These are phyloP conservation scores for Leishmania major DNA, from an alignment of 208 protist species.

Conservation along the genomic window DNA sequence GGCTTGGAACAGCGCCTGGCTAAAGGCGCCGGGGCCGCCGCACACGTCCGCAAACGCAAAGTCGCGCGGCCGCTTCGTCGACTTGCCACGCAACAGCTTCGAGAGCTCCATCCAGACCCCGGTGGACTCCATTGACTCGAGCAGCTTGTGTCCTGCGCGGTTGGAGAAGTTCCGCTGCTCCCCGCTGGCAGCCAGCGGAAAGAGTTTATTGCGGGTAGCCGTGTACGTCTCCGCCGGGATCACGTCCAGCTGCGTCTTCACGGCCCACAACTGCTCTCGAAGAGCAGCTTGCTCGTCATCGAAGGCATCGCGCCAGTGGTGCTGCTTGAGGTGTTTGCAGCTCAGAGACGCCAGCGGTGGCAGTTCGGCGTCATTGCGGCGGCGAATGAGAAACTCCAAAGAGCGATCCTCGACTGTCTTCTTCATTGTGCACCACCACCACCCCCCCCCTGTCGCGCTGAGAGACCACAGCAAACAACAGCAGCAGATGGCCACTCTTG, in stretches of 20 bases:
- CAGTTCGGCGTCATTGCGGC: slow-evolving; percentile 19
- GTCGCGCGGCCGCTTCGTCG: slow-evolving; percentile 12
- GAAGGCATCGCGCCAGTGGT: slow-evolving; percentile 79
- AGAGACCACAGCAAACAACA: not conserved
- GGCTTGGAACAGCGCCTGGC: slow-evolving; percentile 70
- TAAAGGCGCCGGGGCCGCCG: slow-evolving; percentile 90
- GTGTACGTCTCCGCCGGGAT: slow-evolving; percentile 49
- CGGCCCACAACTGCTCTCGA: slow-evolving; percentile 49
- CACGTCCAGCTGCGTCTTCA: slow-evolving; percentile 69
- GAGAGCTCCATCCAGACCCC: slow-evolving; percentile 66
- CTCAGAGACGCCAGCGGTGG: slow-evolving; percentile 46
- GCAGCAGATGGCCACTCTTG: not conserved
- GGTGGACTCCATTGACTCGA: slow-evolving; percentile 81
- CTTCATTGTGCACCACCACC: not conserved
- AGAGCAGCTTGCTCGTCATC: slow-evolving; percentile 57
- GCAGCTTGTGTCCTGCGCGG: slow-evolving; percentile 91
- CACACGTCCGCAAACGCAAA: slow-evolving; percentile 89
- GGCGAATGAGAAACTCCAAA: slow-evolving; percentile 68
- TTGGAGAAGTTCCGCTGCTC: slow-evolving; percentile 66
- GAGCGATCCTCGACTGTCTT: slow-evolving; percentile 68
- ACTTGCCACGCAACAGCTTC: slow-evolving; percentile 27
- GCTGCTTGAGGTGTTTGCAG: slow-evolving; percentile 25
- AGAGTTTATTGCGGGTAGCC: slow-evolving; percentile 59
- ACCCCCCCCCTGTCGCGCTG: not conserved
- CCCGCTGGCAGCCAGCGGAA: slow-evolving; percentile 61